These are phyloP conservation scores for Mucor indicus DNA, from an alignment of 371 early-diverging fungal genomes.

Conservation along the genomic window DNA sequence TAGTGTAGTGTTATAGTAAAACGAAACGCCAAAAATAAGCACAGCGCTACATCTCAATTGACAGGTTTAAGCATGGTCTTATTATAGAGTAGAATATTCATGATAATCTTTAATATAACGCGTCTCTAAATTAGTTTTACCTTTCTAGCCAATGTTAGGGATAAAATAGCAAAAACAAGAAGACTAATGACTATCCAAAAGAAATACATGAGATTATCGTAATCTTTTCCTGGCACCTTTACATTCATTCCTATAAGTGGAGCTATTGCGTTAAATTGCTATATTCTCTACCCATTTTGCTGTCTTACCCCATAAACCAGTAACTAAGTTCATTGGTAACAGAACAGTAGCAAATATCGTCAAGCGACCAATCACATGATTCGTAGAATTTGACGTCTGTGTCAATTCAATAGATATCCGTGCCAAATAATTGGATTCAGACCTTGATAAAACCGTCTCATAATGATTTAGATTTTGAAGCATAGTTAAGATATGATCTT, in stretches of 20 bases:
- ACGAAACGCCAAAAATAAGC: too few relatives aligned
- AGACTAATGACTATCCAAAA: conserved; percentile 35
- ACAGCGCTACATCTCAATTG: too few relatives aligned
- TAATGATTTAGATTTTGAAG: conserved; percentile 83
- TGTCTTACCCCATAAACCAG: conserved; percentile 84
- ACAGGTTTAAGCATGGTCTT: too few relatives aligned
- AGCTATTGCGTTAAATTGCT: not conserved
- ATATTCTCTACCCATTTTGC: not conserved
- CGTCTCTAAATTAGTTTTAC: not conserved
- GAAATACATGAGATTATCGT: conserved; percentile 37
- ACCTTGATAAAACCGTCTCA: conserved; percentile 84
- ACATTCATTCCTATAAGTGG: conserved; percentile 65
- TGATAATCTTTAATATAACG: too few relatives aligned
- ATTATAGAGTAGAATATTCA: too few relatives aligned
- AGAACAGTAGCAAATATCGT: conserved; percentile 90
- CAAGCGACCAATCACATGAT: conserved; percentile 84
- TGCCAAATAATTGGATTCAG: conserved; percentile 94
- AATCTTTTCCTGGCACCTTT: conserved; percentile 62
- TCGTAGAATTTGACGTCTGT: conserved; percentile 85
- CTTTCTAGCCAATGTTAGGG: conserved; percentile 14
- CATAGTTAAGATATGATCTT: conserved; percentile 94
- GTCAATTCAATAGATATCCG: conserved; percentile 95
- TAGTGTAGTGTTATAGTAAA: too few relatives aligned
- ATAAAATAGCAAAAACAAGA: conserved; percentile 32
- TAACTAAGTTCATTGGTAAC: conserved; percentile 92